These are phyloP conservation scores for Chlamydomonas sp. DNA, from an alignment of 139 green algal genomes.

Conservation along the genomic window DNA sequence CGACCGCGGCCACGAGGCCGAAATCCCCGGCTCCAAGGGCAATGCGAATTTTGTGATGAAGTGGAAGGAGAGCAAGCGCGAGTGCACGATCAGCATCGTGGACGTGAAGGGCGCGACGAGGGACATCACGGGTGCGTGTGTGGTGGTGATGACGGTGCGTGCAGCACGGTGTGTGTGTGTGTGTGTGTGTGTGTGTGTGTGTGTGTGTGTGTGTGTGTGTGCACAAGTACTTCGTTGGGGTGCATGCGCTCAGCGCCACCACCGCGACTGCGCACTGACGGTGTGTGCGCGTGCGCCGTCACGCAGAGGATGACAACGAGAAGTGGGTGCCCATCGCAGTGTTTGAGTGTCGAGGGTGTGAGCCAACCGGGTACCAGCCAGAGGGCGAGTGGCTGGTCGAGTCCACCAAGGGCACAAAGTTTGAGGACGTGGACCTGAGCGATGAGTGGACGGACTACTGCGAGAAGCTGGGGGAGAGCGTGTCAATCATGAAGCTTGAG, in stretches of 20 bases:
- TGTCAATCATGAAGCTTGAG: constrained; percentile 1
- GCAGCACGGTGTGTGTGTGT: too few species aligned
- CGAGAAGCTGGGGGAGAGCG: constrained; percentile 11
- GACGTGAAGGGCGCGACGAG: constrained; percentile 1
- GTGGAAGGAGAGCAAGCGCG: constrained; percentile 15
- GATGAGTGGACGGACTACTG: constrained; percentile 16
- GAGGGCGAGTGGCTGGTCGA: constrained; percentile 3
- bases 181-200: too few species aligned
- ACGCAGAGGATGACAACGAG: constrained; percentile 8
- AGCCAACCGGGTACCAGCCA: background rate
- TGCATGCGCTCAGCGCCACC: too few species aligned
- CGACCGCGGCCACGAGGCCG: background rate
- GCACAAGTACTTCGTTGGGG: too few species aligned
- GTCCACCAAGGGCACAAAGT: constrained; percentile 3
- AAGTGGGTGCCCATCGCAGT: constrained; percentile 11
- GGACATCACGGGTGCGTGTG: constrained; percentile 1
- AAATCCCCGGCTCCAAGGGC: constrained; percentile 6
- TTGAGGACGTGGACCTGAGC: constrained; percentile 11
- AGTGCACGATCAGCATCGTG: background rate
- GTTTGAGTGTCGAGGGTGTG: constrained; percentile 13
- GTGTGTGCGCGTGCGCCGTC: too few species aligned
- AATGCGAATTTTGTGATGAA: constrained; percentile 13
- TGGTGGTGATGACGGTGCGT: background rate
- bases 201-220: too few species aligned
- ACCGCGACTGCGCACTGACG: too few species aligned